Evolutionary conservation across 768 basidiomycete genomes (phyloP).

Genomic region (Lentinula detonsa): DNA sequence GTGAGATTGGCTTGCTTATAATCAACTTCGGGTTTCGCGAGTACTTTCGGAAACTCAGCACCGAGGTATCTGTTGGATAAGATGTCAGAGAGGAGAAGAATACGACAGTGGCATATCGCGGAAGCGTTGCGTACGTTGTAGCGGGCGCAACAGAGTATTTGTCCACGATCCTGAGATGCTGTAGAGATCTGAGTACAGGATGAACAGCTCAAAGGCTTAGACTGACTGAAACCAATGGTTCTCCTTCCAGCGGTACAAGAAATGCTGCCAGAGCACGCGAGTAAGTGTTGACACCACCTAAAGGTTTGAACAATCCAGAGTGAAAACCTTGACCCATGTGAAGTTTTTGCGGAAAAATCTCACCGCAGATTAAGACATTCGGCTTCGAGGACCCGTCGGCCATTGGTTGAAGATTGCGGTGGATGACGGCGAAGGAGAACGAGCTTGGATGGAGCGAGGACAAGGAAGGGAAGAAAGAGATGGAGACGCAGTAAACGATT

Average conservation of each 20-base stretch:
- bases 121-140: slow-evolving; percentile 51
- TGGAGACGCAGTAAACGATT: not conserved
- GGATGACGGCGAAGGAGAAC: slow-evolving; percentile 3
- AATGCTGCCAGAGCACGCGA: slow-evolving; percentile 64
- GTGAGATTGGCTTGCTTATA: slow-evolving; percentile 82
- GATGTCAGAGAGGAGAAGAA: slow-evolving; percentile 9
- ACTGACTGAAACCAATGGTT: slow-evolving; percentile 68
- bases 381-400: slow-evolving; percentile 33
- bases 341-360: slow-evolving; percentile 15
- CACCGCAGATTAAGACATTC: slow-evolving; percentile 74
- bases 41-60: slow-evolving; percentile 61
- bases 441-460: not conserved
- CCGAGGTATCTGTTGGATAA: slow-evolving; percentile 61
- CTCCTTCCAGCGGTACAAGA: slow-evolving; percentile 63
- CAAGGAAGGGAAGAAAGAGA: not conserved
- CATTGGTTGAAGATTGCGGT: not conserved
- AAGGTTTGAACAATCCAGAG: slow-evolving; percentile 1
- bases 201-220: not conserved
- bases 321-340: slow-evolving; percentile 1
- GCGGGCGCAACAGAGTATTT: slow-evolving; percentile 68
- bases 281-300: slow-evolving; percentile 79
- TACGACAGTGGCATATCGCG: slow-evolving; percentile 16
- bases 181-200: slow-evolving; percentile 1
- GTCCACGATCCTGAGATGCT: slow-evolving; percentile 71
- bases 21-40: slow-evolving; percentile 66